Conservation (phyloP, 306 rosid genomes). For the Citrullus mucosospermus region DNA sequence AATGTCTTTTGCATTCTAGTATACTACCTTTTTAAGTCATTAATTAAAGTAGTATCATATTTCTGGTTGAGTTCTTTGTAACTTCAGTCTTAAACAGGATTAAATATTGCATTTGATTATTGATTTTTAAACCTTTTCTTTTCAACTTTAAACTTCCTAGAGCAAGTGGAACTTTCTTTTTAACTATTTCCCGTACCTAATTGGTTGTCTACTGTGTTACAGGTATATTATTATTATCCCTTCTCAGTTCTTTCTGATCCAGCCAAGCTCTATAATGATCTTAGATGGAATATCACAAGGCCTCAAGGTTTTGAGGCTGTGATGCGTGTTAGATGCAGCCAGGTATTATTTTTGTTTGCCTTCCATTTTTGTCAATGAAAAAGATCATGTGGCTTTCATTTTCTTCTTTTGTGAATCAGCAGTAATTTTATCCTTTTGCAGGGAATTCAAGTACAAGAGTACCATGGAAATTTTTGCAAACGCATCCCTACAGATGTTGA, state of each 20-base stretch:
- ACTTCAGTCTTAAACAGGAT: neutral
- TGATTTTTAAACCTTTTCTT: neutral
- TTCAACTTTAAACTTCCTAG: neutral
- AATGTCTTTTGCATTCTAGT: neutral
- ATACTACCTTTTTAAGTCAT: neutral
- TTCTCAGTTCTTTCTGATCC: constrained; percentile 92
- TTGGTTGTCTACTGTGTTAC: constrained; percentile 11
- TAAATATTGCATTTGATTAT: neutral
- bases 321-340: constrained; percentile 99
- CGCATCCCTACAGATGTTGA: constrained; percentile 95
- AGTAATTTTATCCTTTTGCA: constrained; percentile 20
- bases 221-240: constrained; percentile 91
- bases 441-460: constrained; percentile 97
- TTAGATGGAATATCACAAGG: constrained; percentile 93
- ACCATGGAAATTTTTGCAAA: constrained; percentile 83
- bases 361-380: neutral
- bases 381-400: neutral
- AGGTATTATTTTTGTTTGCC: constrained; percentile 29
- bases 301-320: constrained; percentile 99
- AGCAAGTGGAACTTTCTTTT: neutral
- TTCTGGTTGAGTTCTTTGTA: neutral
- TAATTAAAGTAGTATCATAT: neutral
- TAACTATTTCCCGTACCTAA: neutral
- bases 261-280: constrained; percentile 94
- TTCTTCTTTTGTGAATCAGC: neutral